Evolutionary conservation across 768 basidiomycete genomes (phyloP), one percentile per base, ranked within the genome.

Genomic region (Suillus subluteus): DNA sequence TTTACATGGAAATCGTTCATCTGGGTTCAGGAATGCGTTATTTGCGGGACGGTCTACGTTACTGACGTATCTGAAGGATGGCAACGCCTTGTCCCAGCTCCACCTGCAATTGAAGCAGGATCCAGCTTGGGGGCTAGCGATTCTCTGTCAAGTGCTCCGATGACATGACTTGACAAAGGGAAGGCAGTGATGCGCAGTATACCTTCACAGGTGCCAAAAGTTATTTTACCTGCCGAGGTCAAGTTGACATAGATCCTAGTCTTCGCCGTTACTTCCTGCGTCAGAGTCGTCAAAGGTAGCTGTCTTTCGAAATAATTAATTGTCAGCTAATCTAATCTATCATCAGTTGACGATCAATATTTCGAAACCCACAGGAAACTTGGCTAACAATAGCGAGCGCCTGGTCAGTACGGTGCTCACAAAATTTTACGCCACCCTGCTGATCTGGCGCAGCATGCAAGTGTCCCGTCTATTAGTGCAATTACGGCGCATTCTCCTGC

Each of bases 11-110:
- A 63, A 23, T 65, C 64, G 40, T 68, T 56, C 16, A 50, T 46
- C n/a, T 62, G 40, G 30, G 30, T 66, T 26, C 67, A 93, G 92
- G 91, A 92, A 81, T 94, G 92, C 70, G 92, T 94, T 35, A 82
- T 91, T 65, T 94, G 92, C 74, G 83, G 83, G 46, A 81, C 79
- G n/a, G 77, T 86, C 23, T 94, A 91, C 76, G 67, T 84, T 37
- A 81, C 83, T 16, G 85, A 88, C 72, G 87, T 88, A 73, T 78
- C 79, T 68, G 77, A 82, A 67, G 89, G 86, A 41, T 75, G 81
- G 68, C 84, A 84, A 69, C 79, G 70, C 23, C 77, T 88, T 41
- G 73, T 86, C 55, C 74, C 80, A 58, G 69, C 71, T 37, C 67
- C 70, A 13, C 64, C 72, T 44, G 5, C 59, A 41, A 44, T 61